Evolutionary conservation across 345 rosid genomes (phyloP), one percentile per base, ranked within the genome.

Genomic region (Melaleuca alternifolia): DNA sequence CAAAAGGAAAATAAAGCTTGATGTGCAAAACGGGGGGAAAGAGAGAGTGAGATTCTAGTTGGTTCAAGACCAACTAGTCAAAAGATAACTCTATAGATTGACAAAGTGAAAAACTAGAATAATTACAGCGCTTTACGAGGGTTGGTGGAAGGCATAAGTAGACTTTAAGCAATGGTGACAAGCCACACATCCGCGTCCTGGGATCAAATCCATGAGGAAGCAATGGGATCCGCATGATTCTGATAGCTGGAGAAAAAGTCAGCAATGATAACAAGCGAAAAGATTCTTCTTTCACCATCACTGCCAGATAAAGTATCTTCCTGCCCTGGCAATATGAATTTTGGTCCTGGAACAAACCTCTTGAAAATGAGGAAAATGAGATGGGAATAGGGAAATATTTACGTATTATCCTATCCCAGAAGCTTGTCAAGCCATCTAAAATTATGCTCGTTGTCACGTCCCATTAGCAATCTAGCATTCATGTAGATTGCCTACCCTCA

Each of bases 141-240:
- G 84, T 85, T 16, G 84, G 90, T 86, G 28, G 28, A 50, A 85
- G 87, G 85, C 44, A 86, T 85, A 88, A 88, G 93, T 92, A 89
- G 88, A 86, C 84, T 52, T 48, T 76, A 91, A 91, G 94, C 71
- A 89, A 92, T 18, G 81, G 37, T 71, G 79, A 48, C 79, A 37
- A 37, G 24, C 48, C 79, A 71, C 48, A 18, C 13, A 71, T 71
- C 81, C 81, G 13, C 81, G 13, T 10, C 79, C 79, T 71, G 28
- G 51, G 14, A 57, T 83, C 65, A 33, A 51, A 84, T 41, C 48
- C 71, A 84, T n/a, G 85, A 37, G 37, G 85, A 41, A 84, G 23
- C 44, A 54, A 84, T 10, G 81, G 81, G 81, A 71, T 71, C 81
- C 24, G 48, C 79, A 21, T 48, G 81, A 71, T 71, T 9, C 79